Conservation (phyloP, 75 land plant genomes). For the Cryptomeria japonica region DNA sequence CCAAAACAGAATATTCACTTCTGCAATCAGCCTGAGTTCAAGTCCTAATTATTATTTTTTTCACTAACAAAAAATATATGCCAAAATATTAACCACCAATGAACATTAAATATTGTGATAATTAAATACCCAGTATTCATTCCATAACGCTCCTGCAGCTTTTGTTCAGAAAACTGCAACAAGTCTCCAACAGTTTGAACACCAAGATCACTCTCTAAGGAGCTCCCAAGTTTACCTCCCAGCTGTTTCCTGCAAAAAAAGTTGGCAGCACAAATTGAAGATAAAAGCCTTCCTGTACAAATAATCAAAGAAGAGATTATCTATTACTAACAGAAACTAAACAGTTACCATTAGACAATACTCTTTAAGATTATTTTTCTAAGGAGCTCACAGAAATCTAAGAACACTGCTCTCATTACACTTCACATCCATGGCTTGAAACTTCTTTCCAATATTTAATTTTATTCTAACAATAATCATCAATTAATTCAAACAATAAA, state of each 20-base stretch:
- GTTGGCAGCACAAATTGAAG: not conserved
- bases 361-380: not conserved
- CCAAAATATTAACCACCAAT: not conserved
- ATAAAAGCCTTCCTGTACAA: not conserved
- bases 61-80: not conserved
- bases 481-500: not conserved
- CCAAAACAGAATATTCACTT: not conserved
- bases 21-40: not conserved
- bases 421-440: conserved; percentile 6
- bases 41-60: too few relatives aligned
- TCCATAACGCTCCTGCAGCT: conserved; percentile 86
- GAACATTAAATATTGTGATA: not conserved
- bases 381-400: not conserved
- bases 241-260: conserved; percentile 67
- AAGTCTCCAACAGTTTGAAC: conserved; percentile 82
- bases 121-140: conserved; percentile 80
- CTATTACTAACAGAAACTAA: not conserved
- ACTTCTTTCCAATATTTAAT: not conserved
- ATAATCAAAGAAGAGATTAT: not conserved
- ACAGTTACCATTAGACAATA: not conserved
- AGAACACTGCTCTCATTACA: not conserved
- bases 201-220: conserved; percentile 79
- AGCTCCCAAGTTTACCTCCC: conserved; percentile 94
- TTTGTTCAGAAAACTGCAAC: conserved; percentile 74
- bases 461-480: not conserved